Evolutionary conservation across 2,329 filamentous ascomycete species (phyloP).

Genomic region (Fusarium sp.): DNA sequence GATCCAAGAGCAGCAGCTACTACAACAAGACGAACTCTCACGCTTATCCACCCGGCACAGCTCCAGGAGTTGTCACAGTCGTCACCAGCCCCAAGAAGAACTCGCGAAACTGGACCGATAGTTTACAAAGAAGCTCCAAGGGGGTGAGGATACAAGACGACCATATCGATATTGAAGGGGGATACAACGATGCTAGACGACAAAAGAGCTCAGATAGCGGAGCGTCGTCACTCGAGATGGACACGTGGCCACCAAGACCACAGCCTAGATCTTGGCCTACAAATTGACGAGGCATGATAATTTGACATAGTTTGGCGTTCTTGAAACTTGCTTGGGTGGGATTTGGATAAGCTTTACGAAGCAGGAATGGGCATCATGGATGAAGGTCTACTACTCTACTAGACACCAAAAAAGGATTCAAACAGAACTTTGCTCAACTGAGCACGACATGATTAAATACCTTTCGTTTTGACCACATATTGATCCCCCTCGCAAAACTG

Average conservation of each 20-base stretch:
- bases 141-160: slow-evolving; percentile 39
- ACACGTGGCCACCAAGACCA: slow-evolving; percentile 32
- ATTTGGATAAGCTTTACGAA: slow-evolving; percentile 4
- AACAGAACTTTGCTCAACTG: slow-evolving; percentile 1
- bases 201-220: slow-evolving; percentile 33
- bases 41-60: slow-evolving; percentile 28
- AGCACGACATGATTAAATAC: background rate
- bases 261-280: slow-evolving; percentile 34
- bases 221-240: slow-evolving; percentile 37
- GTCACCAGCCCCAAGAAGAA: slow-evolving; percentile 23
- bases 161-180: slow-evolving; percentile 34
- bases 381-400: background rate
- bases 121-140: slow-evolving; percentile 31
- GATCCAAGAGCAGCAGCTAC: slow-evolving; percentile 39
- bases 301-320: slow-evolving; percentile 25
- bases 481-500: too few relatives aligned
- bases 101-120: slow-evolving; percentile 32
- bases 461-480: background rate
- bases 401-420: background rate
- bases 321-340: background rate
- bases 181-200: slow-evolving; percentile 15
- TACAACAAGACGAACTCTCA: slow-evolving; percentile 35
- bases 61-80: slow-evolving; percentile 24
- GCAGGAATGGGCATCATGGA: background rate
- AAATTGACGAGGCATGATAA: slow-evolving; percentile 1